Evolutionary conservation across 176 grass and related monocot species (phyloP).

Genomic region (Lolium rigidum): DNA sequence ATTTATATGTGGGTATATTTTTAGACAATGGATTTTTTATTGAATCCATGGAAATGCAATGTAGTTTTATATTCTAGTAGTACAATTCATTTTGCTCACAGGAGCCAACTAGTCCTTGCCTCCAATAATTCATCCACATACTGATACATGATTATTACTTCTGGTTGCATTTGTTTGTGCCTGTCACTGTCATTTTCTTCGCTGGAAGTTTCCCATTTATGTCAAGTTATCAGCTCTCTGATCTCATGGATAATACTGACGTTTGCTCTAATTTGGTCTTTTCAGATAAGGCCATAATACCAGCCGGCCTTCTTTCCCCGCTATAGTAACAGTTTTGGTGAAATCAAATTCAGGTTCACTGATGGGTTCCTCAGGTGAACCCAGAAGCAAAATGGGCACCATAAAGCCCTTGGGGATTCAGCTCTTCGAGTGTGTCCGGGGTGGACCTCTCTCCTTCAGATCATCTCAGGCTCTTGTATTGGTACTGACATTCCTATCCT

Average conservation of each 20-base stretch:
- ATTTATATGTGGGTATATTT: neutral
- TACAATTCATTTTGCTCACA: neutral
- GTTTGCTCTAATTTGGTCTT: constrained; percentile 17
- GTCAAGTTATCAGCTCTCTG: neutral
- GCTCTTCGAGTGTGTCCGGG: constrained; percentile 58
- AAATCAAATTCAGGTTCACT: constrained; percentile 2
- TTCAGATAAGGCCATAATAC: constrained; percentile 40
- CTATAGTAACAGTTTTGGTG: neutral
- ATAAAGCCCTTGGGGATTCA: constrained; percentile 65
- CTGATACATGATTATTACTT: neutral
- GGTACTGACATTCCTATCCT: constrained; percentile 66
- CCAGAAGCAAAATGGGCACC: constrained; percentile 38
- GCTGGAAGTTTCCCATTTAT: constrained; percentile 13
- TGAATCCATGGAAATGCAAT: neutral
- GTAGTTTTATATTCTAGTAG: neutral
- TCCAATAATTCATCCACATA: constrained; percentile 20
- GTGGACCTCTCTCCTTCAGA: constrained; percentile 66
- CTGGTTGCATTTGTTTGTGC: neutral
- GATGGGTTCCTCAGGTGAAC: constrained; percentile 39
- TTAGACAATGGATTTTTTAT: neutral
- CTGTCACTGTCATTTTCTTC: neutral
- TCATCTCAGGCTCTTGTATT: constrained; percentile 71
- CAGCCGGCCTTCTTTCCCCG: constrained; percentile 28
- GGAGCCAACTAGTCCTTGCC: neutral
- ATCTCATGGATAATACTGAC: constrained; percentile 27